Conservation (phyloP, 2,329 filamentous ascomycete genomes). For the Verticillium klebahnii region DNA sequence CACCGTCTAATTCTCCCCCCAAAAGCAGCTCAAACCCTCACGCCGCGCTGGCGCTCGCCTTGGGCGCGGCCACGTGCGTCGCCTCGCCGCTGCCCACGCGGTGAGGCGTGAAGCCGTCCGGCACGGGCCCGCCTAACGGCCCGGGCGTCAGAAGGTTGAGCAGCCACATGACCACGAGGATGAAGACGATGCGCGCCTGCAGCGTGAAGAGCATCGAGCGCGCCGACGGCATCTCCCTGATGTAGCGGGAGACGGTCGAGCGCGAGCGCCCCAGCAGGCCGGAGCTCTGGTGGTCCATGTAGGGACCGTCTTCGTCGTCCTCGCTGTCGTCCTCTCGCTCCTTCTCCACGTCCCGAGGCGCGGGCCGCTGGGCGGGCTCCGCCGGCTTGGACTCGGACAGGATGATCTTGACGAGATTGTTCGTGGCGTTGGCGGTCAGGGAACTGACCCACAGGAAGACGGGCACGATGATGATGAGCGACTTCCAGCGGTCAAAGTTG, state of each 20-base stretch:
- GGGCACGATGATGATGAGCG: constrained; percentile 18
- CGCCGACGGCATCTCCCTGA: not conserved
- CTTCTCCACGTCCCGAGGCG: not conserved
- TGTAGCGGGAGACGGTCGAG: not conserved
- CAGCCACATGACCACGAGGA: not conserved
- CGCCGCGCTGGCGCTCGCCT: not conserved
- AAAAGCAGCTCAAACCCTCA: not conserved
- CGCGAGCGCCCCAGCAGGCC: not conserved
- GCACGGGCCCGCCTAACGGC: not conserved
- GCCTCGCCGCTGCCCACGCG: not conserved
- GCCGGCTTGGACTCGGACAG: not conserved
- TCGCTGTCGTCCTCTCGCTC: not conserved
- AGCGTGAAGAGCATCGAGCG: not conserved
- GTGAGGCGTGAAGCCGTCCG: constrained; percentile 1
- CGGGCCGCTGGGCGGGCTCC: not conserved
- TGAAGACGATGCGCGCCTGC: not conserved
- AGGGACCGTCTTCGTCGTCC: not conserved
- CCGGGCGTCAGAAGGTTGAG: not conserved
- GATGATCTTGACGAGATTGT: constrained; percentile 18
- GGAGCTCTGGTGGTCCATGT: not conserved
- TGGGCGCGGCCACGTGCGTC: not conserved
- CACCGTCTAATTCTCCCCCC: too few relatives aligned
- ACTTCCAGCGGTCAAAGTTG: constrained; percentile 19
- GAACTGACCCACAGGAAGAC: constrained; percentile 24
- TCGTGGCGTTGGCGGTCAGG: constrained; percentile 18